These are phyloP conservation scores for Ochetophila trinervis DNA, from an alignment of 306 rosid genomes.

Conservation along the genomic window DNA sequence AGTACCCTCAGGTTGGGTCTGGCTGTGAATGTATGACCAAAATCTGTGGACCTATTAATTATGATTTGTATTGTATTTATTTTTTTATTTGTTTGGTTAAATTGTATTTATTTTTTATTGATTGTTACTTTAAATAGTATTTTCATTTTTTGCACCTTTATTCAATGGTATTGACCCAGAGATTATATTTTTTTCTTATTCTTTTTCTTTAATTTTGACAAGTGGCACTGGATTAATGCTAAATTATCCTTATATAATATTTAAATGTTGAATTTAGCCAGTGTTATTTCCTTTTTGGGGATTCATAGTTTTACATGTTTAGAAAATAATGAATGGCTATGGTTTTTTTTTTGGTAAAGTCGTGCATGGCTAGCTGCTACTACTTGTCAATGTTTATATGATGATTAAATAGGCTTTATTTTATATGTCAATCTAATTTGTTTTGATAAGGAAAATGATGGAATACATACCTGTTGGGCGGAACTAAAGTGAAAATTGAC, in stretches of 20 bases:
- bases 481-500: background rate
- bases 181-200: too few species aligned
- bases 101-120: too few species aligned
- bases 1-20: constrained; percentile 11
- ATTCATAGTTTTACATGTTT: background rate
- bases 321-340: too few species aligned
- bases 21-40: constrained; percentile 39
- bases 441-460: background rate
- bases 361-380: too few species aligned
- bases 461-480: background rate
- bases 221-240: constrained; percentile 2
- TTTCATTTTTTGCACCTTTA: background rate
- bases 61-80: background rate
- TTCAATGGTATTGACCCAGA: constrained; percentile 38
- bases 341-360: too few species aligned
- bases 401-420: too few species aligned
- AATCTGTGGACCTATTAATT: constrained; percentile 6
- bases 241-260: background rate
- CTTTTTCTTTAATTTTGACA: too few species aligned
- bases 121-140: too few species aligned
- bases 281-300: background rate
- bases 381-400: too few species aligned
- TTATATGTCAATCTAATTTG: too few species aligned
- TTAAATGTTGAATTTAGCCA: background rate
- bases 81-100: too few species aligned